These are phyloP conservation scores for Auriscalpium vulgare DNA, from an alignment of 768 basidiomycete genomes.

Conservation along the genomic window DNA sequence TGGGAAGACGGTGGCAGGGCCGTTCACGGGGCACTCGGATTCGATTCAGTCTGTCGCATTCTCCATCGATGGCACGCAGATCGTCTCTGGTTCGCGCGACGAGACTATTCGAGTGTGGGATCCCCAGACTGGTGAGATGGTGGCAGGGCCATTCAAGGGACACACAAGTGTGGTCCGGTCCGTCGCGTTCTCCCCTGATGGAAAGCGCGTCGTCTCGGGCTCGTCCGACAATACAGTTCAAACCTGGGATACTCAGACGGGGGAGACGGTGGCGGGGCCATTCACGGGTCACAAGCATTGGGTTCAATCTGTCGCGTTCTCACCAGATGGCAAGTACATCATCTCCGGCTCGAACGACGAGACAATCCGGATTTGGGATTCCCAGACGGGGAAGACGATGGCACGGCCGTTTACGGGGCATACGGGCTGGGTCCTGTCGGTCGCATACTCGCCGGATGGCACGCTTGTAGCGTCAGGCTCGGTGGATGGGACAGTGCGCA, in stretches of 20 bases:
- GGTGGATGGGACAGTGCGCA: neutral
- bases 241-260: neutral
- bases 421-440: neutral
- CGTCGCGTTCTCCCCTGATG: constrained; percentile 21
- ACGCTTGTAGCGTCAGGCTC: neutral
- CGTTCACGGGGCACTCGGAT: constrained; percentile 13
- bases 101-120: neutral
- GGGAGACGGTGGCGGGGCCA: neutral
- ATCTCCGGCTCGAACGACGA: constrained; percentile 20
- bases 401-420: too few relatives aligned
- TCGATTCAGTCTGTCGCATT: constrained; percentile 15
- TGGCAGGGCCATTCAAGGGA: constrained; percentile 9
- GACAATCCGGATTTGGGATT: neutral
- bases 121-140: neutral
- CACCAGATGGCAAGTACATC: constrained; percentile 20
- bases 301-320: constrained; percentile 17
- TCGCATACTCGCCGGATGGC: constrained; percentile 1
- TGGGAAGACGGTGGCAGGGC: constrained; percentile 1
- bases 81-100: constrained; percentile 22
- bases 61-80: constrained; percentile 19
- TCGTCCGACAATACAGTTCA: constrained; percentile 14
- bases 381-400: neutral
- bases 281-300: constrained; percentile 12
- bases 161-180: constrained; percentile 14
- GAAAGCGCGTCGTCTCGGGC: constrained; percentile 17